Conservation (phyloP, 2,329 filamentous ascomycete genomes). For the Helotiales sp. region DNA sequence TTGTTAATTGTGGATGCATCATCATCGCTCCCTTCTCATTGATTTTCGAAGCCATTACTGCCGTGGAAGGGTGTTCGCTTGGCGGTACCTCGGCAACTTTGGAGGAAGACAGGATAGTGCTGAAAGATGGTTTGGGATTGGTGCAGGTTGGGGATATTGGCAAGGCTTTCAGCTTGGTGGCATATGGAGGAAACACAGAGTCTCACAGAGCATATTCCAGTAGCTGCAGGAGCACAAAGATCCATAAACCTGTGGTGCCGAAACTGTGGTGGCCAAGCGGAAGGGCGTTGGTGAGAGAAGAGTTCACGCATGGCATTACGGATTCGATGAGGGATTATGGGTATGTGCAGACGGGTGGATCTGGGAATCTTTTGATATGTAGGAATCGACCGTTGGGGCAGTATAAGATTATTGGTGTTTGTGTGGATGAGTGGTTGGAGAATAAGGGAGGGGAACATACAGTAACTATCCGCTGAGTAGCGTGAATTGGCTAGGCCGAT, state of each 20-base stretch:
- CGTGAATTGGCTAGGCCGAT: too few species aligned
- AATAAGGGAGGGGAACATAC: slow-evolving; percentile 17
- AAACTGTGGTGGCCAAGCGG: slow-evolving; percentile 20
- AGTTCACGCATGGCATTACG: slow-evolving; percentile 20
- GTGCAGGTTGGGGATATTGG: slow-evolving; percentile 25
- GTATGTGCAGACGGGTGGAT: slow-evolving; percentile 22
- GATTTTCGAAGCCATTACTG: slow-evolving; percentile 26
- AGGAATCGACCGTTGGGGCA: slow-evolving; percentile 18
- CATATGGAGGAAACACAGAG: slow-evolving; percentile 19
- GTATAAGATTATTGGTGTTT: slow-evolving; percentile 26
- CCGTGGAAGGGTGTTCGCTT: slow-evolving; percentile 17
- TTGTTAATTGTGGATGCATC: slow-evolving; percentile 21
- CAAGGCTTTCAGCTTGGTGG: slow-evolving; percentile 22
- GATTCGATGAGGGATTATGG: slow-evolving; percentile 24
- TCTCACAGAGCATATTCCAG: slow-evolving; percentile 17
- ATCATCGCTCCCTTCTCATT: slow-evolving; percentile 24
- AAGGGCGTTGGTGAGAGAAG: slow-evolving; percentile 22
- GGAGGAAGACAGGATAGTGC: slow-evolving; percentile 23
- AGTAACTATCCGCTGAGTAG: slow-evolving; percentile 32
- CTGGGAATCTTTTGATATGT: slow-evolving; percentile 23
- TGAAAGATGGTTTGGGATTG: slow-evolving; percentile 23
- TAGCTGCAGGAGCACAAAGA: slow-evolving; percentile 22
- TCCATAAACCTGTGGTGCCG: slow-evolving; percentile 18
- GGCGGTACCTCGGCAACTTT: slow-evolving; percentile 19
- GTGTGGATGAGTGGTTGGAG: slow-evolving; percentile 21